Percentiles rank a stretch among this genome's conserved stretches.
Conservation (phyloP, 2,329 filamentous ascomycete genomes). For the Lasiodiplodia sp. region DNA sequence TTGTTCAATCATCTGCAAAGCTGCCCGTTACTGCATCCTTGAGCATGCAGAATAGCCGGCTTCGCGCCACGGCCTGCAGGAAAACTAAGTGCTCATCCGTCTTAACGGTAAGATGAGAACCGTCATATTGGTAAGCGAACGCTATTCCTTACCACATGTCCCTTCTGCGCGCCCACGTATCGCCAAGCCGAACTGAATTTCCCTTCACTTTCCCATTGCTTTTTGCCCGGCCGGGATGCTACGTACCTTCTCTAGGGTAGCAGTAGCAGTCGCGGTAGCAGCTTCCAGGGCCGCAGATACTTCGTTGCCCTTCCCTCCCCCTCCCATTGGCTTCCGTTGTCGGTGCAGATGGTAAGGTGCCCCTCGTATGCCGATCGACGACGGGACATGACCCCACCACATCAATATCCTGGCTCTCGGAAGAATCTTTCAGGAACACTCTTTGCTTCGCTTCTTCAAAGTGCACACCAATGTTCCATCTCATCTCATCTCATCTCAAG, state of each 20-base stretch:
- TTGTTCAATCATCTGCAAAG: neutral
- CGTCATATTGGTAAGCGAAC: constrained; percentile 3
- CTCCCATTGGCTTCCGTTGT: neutral
- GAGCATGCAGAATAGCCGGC: neutral
- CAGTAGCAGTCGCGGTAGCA: constrained; percentile 4
- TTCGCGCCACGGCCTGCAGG: neutral
- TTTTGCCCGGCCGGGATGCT: neutral
- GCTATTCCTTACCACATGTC: constrained; percentile 13
- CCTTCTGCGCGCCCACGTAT: neutral
- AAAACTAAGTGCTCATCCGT: neutral
- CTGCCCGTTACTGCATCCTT: neutral
- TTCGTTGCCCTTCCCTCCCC: neutral
- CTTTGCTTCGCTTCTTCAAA: neutral
- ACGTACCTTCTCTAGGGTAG: constrained; percentile 14
- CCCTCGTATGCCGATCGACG: neutral
- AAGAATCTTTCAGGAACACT: neutral
- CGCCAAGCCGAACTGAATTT: neutral
- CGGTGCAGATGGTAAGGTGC: neutral
- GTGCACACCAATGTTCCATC: neutral
- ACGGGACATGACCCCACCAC: neutral
- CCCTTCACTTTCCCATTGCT: neutral
- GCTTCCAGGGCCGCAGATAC: neutral
- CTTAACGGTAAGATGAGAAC: neutral
- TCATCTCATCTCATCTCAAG: neutral
- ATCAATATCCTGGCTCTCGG: neutral